Evolutionary conservation across 371 early-diverging fungal genomes (phyloP), one percentile per base, ranked within the genome.

Genomic region (Gilbertella persicaria): DNA sequence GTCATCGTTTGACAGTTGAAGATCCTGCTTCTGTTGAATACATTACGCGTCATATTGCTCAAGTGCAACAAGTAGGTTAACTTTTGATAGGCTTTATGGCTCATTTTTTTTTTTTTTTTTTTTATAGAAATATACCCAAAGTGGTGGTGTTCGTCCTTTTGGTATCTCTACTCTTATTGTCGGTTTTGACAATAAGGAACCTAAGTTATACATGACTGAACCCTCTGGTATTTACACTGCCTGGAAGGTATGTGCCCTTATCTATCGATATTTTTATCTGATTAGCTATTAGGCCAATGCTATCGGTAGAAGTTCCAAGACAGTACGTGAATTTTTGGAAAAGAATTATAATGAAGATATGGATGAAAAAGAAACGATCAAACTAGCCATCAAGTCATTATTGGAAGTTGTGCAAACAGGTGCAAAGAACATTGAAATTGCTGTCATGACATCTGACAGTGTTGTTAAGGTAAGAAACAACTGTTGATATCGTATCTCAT

Each of bases 191-290:
- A 87, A 89, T 68, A 85, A 88, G 60, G 80, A 78, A 16, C 98
- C 99, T 28, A 88, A 89, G 66, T 87, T 99, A 55, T 99, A 93
- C 83, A 93, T 98, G 78, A 97, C 99, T 17, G 99, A 99, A 61
- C 99, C 99, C 13, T 96, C 99, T 42, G 99, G 99, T 48, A 99
- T 98, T 62, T 99, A 95, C 74, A 90, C 97, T 48, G 95, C 95
- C 60, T 99, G 99, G 96, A 95, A 93, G 82, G 87, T 82, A 66
- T 71, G 66, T 16, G 16, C 39, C 28, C 19, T 5, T 33, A 37
- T 21, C 37, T 39, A 17, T 19, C 14, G 40, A 3, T 10, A 12
- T 9, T 33, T 33, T 3, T 9, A 33, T 33, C 2, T 13, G 39
- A 16, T 9, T 43, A 0, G n/a, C 52, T 26, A 46, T 23, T 57